Evolutionary conservation across 1,139 yeast species (phyloP), one percentile per base, ranked within the genome.

Genomic region (Scheffersomyces quercinus): DNA sequence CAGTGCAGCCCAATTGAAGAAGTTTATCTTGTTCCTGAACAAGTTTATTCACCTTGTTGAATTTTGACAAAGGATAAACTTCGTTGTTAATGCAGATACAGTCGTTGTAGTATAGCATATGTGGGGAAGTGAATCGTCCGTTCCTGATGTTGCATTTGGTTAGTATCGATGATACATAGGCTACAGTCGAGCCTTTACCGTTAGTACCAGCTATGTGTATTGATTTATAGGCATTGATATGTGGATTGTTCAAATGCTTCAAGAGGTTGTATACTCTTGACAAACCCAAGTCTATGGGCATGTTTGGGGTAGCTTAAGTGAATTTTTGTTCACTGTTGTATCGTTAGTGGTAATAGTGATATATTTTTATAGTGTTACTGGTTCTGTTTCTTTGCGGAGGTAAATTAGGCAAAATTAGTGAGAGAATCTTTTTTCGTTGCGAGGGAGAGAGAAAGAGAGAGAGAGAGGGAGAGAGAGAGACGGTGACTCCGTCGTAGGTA

Each of bases 181-280:
- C 83, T 46, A 95, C 81, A 0, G 90, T 88, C 0, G 96, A 88
- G 0, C 98, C 98, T 58, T 91, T 91, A 0, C 98, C 98, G 59
- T 91, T 91, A 4, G 97, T 91, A 0, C 98, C 98, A 0, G 97
- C 96, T 9, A 91, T 75, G 59, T 91, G 97, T 5, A 91, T 68
- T 1, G 90, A 81, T 49, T 80, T 79, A 60, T 81, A 81, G 2
- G 65, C 49, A 29, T 50, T 53, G 13, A 62, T 58, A 38, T 88
- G 96, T 0, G 96, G 97, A 54, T 81, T 77, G 0, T 89, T 89
- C 29, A 89, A 64, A 39, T 70, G 66, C 4, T 61, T 53, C n/a
- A 88, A 73, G n/a, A 89, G 76, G 40, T 63, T 62, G 0, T 71
- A 41, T 0, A 88, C 76, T 42, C 96, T 67, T 1, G 77, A 54